Evolutionary conservation across 805 yeast genomes (phyloP).

Genomic region (Hanseniaspora jakobsenii): DNA sequence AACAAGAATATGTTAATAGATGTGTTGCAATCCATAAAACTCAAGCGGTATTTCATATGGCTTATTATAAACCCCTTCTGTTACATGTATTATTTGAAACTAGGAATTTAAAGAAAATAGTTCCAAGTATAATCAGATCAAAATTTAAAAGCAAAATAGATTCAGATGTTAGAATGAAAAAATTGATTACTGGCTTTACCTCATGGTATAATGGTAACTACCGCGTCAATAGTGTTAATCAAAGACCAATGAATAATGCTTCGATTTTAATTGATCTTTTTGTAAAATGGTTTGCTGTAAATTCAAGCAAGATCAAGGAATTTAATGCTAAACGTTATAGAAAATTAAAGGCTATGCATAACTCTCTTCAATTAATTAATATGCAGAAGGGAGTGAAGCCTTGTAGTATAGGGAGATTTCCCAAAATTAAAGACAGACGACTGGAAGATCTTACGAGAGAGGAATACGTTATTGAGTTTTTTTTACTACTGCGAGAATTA

Average conservation of each 20-base stretch:
- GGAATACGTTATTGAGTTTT: constrained; percentile 1
- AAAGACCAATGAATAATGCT: constrained; percentile 21
- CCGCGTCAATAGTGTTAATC: constrained; percentile 23
- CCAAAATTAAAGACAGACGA: neutral
- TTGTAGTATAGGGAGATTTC: neutral
- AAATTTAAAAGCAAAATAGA: constrained; percentile 18
- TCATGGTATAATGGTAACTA: constrained; percentile 24
- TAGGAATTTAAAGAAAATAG: constrained; percentile 16
- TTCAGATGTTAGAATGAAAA: constrained; percentile 15
- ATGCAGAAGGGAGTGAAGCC: too few relatives aligned
- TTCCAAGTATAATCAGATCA: constrained; percentile 22
- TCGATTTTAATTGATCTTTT: constrained; percentile 14
- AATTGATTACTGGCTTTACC: constrained; percentile 21
- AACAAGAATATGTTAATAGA: constrained; percentile 15
- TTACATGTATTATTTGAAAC: constrained; percentile 19
- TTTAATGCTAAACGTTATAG: constrained; percentile 4
- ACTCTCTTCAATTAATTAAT: too few relatives aligned
- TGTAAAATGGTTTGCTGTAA: neutral
- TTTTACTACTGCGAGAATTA: neutral
- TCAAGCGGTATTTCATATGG: constrained; percentile 20
- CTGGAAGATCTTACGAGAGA: neutral
- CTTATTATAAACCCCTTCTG: constrained; percentile 17
- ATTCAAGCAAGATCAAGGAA: neutral
- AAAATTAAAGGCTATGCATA: too few relatives aligned
- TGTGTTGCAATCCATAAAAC: constrained; percentile 20